phyloP scores from a whole-genome alignment of 805 yeast genomes.

The Jamesozyma spencerorum region DNA sequence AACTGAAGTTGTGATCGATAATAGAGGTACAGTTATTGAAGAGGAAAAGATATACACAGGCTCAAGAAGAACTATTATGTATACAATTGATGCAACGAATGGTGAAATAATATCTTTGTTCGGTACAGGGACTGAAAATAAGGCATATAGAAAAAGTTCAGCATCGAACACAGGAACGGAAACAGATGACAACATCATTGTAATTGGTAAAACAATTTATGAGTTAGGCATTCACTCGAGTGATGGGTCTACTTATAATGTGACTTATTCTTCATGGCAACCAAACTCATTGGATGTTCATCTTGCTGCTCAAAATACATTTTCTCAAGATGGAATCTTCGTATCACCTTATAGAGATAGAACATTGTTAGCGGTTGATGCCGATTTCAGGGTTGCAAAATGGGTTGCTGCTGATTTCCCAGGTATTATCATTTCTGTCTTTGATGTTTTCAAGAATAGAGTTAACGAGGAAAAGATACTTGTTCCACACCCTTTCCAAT shows the following conservation, averaged over 20 bases:
- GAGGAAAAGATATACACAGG: conserved; percentile 87
- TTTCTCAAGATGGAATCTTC: conserved; percentile 62
- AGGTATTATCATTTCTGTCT: conserved; percentile 62
- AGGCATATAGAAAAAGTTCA: conserved; percentile 9
- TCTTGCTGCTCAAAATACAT: conserved; percentile 39
- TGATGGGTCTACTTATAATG: conserved; percentile 68
- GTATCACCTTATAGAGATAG: conserved; percentile 80
- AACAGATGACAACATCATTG: conserved; percentile 34
- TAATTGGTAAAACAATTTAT: conserved; percentile 65
- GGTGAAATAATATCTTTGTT: conserved; percentile 67
- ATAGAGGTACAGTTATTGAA: conserved; percentile 28
- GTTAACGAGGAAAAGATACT: conserved; percentile 35
- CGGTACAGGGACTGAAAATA: conserved; percentile 42
- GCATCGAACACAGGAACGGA: conserved; percentile 1
- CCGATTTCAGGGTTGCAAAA: conserved; percentile 55
- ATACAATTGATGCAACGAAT: conserved; percentile 58
- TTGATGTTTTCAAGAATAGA: conserved; percentile 50
- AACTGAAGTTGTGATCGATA: conserved; percentile 37
- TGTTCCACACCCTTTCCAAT: conserved; percentile 58
- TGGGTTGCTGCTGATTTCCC: conserved; percentile 70
- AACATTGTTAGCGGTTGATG: conserved; percentile 66
- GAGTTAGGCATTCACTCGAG: conserved; percentile 70
- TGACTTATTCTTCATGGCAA: conserved; percentile 83
- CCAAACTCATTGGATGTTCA: conserved; percentile 72
- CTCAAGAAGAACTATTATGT: conserved; percentile 62